phyloP scores from a whole-genome alignment of 208 protist genomes.

The Wallacemonas sp. region DNA sequence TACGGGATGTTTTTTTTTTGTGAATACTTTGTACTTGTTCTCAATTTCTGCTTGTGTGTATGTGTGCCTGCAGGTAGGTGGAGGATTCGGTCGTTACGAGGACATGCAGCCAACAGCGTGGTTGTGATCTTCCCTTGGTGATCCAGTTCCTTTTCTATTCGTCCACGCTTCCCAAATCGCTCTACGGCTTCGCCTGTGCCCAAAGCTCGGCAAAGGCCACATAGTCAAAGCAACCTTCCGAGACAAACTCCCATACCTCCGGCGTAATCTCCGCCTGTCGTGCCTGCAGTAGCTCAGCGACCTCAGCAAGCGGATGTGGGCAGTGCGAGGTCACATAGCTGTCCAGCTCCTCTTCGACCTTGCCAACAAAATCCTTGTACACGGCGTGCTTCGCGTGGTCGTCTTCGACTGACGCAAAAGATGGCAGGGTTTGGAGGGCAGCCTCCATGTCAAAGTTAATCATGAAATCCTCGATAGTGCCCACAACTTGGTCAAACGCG shows the following conservation, averaged over 20 bases:
- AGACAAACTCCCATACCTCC: constrained; percentile 84
- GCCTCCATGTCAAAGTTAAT: constrained; percentile 59
- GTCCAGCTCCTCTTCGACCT: constrained; percentile 66
- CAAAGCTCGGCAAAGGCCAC: constrained; percentile 65
- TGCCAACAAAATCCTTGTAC: constrained; percentile 49
- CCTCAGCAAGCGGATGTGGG: constrained; percentile 17
- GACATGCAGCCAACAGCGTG: too few species aligned
- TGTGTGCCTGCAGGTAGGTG: not conserved
- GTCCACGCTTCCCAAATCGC: too few species aligned
- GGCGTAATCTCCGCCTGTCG: constrained; percentile 73
- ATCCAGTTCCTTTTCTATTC: too few species aligned
- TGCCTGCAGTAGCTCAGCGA: constrained; percentile 40
- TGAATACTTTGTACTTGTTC: too few species aligned
- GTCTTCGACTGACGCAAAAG: constrained; percentile 32
- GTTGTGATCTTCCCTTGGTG: too few species aligned
- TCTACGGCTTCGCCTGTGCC: constrained; percentile 33
- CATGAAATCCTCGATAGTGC: constrained; percentile 89
- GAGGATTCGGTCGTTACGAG: too few species aligned
- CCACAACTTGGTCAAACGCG: constrained; percentile 72
- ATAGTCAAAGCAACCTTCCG: constrained; percentile 86
- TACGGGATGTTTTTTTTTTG: too few species aligned
- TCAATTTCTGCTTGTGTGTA: constrained; percentile 4
- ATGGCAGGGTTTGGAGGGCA: constrained; percentile 42
- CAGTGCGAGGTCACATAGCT: constrained; percentile 44
- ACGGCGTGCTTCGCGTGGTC: constrained; percentile 73